Conservation (phyloP, 441 rosid genomes). For the Populus hybrid region DNA sequence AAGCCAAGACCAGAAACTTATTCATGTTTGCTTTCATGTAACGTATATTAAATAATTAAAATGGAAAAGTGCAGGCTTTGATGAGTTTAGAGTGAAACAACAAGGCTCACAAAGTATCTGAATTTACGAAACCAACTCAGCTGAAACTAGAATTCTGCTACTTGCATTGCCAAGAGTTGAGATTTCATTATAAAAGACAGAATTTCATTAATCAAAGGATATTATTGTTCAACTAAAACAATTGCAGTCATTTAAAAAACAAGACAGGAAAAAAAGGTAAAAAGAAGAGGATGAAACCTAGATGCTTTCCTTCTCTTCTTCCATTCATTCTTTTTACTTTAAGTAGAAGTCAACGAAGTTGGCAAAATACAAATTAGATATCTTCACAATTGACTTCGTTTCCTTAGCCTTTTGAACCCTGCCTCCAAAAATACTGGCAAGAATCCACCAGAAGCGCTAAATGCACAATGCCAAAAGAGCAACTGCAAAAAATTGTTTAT, state of each 20-base stretch:
- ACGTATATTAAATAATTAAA: no score
- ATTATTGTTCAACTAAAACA: neutral
- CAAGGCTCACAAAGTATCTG: neutral
- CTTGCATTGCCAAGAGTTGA: neutral
- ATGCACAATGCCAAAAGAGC: constrained; percentile 1
- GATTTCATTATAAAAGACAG: neutral
- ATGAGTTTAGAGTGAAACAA: neutral
- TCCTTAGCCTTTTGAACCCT: constrained; percentile 1
- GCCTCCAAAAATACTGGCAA: constrained; percentile 23
- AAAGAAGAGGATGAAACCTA: neutral
- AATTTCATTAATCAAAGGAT: neutral
- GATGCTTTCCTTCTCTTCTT: neutral
- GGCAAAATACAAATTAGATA: constrained; percentile 7
- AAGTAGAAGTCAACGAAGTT: constrained; percentile 12
- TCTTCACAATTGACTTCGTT: constrained; percentile 13
- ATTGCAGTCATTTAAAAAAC: neutral
- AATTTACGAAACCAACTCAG: neutral
- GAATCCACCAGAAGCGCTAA: constrained; percentile 14
- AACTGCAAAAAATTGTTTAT: constrained; percentile 10
- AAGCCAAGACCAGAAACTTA: neutral
- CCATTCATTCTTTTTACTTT: neutral
- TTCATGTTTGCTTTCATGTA: neutral
- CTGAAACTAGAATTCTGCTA: neutral
- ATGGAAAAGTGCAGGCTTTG: neutral
- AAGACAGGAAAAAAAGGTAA: neutral